Evolutionary conservation across 2,329 filamentous ascomycete genomes (phyloP).

Genomic region (Talaromyces albobiverticillius): DNA sequence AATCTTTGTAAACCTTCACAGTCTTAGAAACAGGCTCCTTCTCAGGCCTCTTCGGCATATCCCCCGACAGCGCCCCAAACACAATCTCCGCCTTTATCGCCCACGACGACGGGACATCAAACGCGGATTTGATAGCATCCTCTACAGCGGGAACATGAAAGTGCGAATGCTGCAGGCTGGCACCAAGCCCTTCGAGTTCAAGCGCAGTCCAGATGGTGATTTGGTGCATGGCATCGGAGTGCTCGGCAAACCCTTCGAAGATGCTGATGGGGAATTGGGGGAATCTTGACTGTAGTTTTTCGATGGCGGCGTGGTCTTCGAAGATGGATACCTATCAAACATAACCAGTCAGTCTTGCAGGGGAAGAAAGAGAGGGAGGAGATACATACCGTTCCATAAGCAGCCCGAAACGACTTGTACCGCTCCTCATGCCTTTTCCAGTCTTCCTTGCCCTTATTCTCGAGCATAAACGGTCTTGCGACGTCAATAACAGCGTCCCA

Average conservation of each 20-base stretch:
- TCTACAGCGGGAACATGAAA: slow-evolving; percentile 66
- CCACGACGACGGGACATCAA: slow-evolving; percentile 68
- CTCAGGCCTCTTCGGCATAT: not conserved
- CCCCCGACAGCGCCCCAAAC: slow-evolving; percentile 43
- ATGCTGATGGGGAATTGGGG: no score
- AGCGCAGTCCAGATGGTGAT: slow-evolving; percentile 64
- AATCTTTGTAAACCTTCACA: not conserved
- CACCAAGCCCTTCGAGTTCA: slow-evolving; percentile 75
- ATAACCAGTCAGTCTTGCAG: no score
- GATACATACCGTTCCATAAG: no score
- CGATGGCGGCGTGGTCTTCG: no score
- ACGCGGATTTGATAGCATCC: slow-evolving; percentile 62
- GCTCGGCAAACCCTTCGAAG: no score
- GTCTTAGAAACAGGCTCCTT: not conserved
- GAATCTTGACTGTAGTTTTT: no score
- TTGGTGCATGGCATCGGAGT: no score
- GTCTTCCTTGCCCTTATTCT: not conserved
- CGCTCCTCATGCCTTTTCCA: not conserved
- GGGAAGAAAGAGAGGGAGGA: no score
- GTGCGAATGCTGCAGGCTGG: slow-evolving; percentile 88
- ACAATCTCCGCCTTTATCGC: slow-evolving; percentile 75
- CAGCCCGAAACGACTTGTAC: no score
- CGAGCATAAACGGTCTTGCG: not conserved
- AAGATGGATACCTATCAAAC: no score
- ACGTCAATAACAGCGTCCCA: not conserved